phyloP scores from a whole-genome alignment of 2,329 filamentous ascomycete genomes.

The Alternaria sp. region DNA sequence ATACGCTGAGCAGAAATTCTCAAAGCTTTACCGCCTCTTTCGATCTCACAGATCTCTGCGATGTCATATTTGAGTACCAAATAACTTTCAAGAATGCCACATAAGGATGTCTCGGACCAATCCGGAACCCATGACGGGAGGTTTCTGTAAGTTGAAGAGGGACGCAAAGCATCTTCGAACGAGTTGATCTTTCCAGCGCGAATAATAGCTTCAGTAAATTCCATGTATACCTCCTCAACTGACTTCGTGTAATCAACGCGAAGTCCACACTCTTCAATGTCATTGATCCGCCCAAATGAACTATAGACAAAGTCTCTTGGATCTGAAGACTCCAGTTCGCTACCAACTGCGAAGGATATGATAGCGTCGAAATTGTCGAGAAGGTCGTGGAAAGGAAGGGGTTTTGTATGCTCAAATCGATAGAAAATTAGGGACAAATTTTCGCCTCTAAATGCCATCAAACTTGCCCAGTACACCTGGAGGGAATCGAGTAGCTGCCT shows the following conservation, averaged over 20 bases:
- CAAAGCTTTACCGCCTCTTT: rapidly evolving
- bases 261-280: background rate
- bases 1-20: no score
- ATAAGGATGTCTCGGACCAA: no score
- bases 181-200: rapidly evolving
- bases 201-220: background rate
- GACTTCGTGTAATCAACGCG: background rate
- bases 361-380: rapidly evolving
- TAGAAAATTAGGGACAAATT: no score
- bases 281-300: background rate
- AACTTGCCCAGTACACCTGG: no score
- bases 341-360: background rate
- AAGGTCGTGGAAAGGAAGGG: background rate
- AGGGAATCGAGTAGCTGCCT: no score
- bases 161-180: background rate
- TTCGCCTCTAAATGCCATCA: no score
- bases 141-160: background rate
- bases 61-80: no score
- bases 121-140: background rate
- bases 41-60: no score
- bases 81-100: no score
- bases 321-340: background rate
- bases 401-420: no score
- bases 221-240: background rate
- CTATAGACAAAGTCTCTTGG: background rate